phyloP scores from a whole-genome alignment of 164 flowering plant genomes.

The Akebia trifoliata region DNA sequence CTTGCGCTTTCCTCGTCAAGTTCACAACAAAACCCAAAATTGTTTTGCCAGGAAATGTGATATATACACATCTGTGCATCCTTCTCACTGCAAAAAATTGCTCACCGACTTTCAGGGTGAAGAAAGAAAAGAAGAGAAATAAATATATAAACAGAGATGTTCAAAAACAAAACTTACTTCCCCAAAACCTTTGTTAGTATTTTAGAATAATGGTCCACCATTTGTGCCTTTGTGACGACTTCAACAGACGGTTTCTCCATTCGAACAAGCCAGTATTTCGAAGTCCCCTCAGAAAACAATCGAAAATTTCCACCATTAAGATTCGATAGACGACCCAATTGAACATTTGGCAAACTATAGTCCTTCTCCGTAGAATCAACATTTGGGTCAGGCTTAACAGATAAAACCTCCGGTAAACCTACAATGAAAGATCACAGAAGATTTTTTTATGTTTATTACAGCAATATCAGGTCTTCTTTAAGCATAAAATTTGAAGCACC shows the following conservation, averaged over 20 bases:
- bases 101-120: not conserved
- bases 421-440: conserved; percentile 12
- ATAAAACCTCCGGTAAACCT: conserved; percentile 67
- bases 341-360: conserved; percentile 29
- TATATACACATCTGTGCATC: conserved; percentile 95
- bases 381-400: conserved; percentile 57
- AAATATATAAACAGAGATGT: not conserved
- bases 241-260: conserved; percentile 57
- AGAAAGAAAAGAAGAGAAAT: not conserved
- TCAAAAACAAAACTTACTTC: conserved; percentile 47
- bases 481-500: not conserved
- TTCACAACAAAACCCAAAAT: conserved; percentile 84
- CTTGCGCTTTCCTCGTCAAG: conserved; percentile 72
- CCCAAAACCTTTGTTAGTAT: conserved; percentile 72
- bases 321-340: conserved; percentile 13
- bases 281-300: conserved; percentile 40
- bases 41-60: conserved; percentile 72
- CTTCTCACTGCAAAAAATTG: conserved; percentile 46
- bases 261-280: conserved; percentile 76
- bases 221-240: conserved; percentile 71
- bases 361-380: conserved; percentile 40
- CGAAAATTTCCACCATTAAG: conserved; percentile 15
- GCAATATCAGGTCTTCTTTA: too few species aligned
- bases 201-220: conserved; percentile 74
- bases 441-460: too few species aligned